Conservation (phyloP, 768 basidiomycete genomes). For the Chlorophyllum brunneum region DNA sequence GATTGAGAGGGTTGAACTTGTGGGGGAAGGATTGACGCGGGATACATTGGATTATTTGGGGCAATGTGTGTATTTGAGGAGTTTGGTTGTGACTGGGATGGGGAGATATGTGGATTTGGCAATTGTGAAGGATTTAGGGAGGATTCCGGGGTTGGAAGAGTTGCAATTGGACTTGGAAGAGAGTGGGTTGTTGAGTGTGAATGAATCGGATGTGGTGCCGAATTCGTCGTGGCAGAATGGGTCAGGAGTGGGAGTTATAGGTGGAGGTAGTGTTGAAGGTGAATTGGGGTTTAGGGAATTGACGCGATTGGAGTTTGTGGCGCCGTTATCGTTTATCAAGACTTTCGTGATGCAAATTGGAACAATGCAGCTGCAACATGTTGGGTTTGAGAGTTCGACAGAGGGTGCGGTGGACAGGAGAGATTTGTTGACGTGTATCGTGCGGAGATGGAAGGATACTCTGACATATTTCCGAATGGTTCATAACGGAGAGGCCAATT, state of each 20-base stretch:
- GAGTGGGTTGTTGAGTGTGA: conserved; percentile 1
- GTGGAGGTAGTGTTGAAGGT: conserved; percentile 7
- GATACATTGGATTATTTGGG: conserved; percentile 23
- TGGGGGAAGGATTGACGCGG: conserved; percentile 22
- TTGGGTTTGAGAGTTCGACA: conserved; percentile 14
- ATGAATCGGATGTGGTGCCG: conserved; percentile 5
- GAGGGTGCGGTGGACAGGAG: conserved; percentile 17
- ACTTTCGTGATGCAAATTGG: conserved; percentile 21
- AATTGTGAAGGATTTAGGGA: conserved; percentile 21
- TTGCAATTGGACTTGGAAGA: conserved; percentile 25
- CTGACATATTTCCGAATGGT: conserved; percentile 23
- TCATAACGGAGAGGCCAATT: conserved; percentile 15
- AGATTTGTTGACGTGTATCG: conserved; percentile 19
- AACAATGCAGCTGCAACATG: conserved; percentile 18
- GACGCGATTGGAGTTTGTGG: conserved; percentile 23
- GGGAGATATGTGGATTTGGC: conserved; percentile 20
- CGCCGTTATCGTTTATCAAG: conserved; percentile 20
- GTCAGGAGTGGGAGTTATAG: too few relatives aligned
- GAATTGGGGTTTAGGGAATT: conserved; percentile 25
- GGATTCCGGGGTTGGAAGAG: conserved; percentile 21
- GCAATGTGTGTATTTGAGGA: conserved; percentile 19
- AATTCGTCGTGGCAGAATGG: background rate
- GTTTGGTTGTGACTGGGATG: conserved; percentile 25
- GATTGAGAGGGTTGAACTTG: conserved; percentile 22
- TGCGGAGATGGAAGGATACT: conserved; percentile 20